Evolutionary conservation across 2,329 filamentous ascomycete genomes (phyloP), one percentile per base, ranked within the genome.

Genomic region (Alternaria postmessia): DNA sequence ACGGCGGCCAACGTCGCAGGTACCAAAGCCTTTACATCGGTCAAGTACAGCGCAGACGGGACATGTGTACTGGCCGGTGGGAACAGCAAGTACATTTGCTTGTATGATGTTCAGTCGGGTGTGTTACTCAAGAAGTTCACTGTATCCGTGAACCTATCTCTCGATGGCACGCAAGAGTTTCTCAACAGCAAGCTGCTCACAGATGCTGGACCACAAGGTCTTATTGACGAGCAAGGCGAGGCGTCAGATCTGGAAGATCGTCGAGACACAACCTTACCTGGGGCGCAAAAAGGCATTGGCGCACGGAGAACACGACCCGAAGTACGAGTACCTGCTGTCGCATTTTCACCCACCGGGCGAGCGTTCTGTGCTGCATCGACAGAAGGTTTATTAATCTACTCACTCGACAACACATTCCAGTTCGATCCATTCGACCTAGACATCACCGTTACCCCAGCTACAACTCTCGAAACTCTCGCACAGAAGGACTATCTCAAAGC

Each of bases 361-460:
- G 88, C 93, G 0, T 99, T 99, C 81, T 98, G 95, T 75, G 95
- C 94, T 1, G 93, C 94, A 2, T 95, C 92, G 9, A 98, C 95
- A 0, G 95, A 99, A 81, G 95, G 95, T 16, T 84, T 99, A 11
- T 84, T 99, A 43, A 90, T 99, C 63, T 99, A 98, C 83, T 95
- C 92, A 64, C 84, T 99, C 26, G 95, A 99, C 75, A 89, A 88
- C 41, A 85, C 88, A 5, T 85, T 95, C 28, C 87, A 93, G 62
- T 99, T 99, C 74, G 95, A 99, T 75, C 95, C 95, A 0, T 97
- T 97, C 73, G 95, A 99, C 75, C 88, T 99, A 16, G 94, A 97
- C 78, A 91, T 98, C 74, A 91, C 92, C 65, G 92, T 99, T 68
- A 99, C 95, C 5, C 94, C 94, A 0, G 89, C 91, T 2, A 93